phyloP scores from a whole-genome alignment of 2,329 filamentous ascomycete species.

The Aspergillus sp. region DNA sequence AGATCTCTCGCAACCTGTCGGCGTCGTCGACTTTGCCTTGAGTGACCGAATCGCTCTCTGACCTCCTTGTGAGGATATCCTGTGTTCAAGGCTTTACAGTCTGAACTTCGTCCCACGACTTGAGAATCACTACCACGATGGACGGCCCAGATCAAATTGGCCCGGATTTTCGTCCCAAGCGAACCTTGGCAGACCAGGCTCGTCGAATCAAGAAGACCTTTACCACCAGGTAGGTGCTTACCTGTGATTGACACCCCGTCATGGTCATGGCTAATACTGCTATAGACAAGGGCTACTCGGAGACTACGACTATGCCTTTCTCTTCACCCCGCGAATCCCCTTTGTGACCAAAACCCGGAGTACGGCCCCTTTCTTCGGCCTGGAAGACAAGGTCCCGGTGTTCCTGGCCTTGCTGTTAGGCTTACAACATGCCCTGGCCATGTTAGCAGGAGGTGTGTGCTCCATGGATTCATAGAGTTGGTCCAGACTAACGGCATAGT shows the following conservation, averaged over 20 bases:
- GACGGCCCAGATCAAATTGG: slow-evolving; percentile 44
- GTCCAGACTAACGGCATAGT: slow-evolving; percentile 31
- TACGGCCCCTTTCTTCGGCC: slow-evolving; percentile 67
- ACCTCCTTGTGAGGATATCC: too few species aligned
- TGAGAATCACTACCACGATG: slow-evolving; percentile 16
- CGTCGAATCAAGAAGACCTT: slow-evolving; percentile 35
- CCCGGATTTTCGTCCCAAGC: slow-evolving; percentile 37
- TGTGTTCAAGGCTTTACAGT: too few species aligned
- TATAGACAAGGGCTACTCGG: slow-evolving; percentile 71
- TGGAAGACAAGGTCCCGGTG: slow-evolving; percentile 66
- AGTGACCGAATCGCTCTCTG: too few species aligned
- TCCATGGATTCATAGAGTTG: too few species aligned
- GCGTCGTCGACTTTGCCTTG: too few species aligned
- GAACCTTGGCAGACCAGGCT: slow-evolving; percentile 33
- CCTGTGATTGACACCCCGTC: neutral
- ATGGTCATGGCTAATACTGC: neutral
- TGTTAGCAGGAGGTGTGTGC: slow-evolving; percentile 53
- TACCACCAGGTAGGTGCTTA: slow-evolving; percentile 38
- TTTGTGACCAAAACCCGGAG: slow-evolving; percentile 66
- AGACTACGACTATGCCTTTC: slow-evolving; percentile 83
- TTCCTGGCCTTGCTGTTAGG: slow-evolving; percentile 65
- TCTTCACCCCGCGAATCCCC: slow-evolving; percentile 78
- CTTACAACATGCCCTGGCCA: slow-evolving; percentile 67
- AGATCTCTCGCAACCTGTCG: too few species aligned
- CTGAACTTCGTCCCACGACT: too few species aligned